Percentiles rank a stretch among this genome's conserved stretches.
These are phyloP conservation scores for Suhomyces anneliseae DNA, from an alignment of 1,139 yeast species.

Conservation along the genomic window DNA sequence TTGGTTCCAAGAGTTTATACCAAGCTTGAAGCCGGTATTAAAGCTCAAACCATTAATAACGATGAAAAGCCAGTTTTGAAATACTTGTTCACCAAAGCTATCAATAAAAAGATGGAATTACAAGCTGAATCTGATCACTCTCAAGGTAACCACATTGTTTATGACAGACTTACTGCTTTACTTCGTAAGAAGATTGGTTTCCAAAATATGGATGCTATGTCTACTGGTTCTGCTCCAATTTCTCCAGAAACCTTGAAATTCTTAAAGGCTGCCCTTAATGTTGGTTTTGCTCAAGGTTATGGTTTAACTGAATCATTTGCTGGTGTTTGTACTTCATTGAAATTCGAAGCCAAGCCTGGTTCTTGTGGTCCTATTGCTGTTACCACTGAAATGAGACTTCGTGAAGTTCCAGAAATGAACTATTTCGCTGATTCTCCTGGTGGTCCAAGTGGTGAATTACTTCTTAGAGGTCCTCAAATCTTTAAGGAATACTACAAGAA, in stretches of 20 bases:
- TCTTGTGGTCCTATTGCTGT: conserved; percentile 40
- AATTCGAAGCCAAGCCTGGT: conserved; percentile 39
- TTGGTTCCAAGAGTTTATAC: conserved; percentile 26
- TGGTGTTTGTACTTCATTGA: conserved; percentile 34
- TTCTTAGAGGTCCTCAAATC: conserved; percentile 42
- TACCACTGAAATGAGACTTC: conserved; percentile 36
- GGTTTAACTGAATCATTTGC: conserved; percentile 51
- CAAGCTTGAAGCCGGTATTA: conserved; percentile 25
- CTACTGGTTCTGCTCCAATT: conserved; percentile 48
- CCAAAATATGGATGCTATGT: conserved; percentile 25
- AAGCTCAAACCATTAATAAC: conserved; percentile 33
- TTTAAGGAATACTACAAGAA: conserved; percentile 39
- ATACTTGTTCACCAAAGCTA: conserved; percentile 29
- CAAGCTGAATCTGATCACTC: conserved; percentile 32
- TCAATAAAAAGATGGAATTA: conserved; percentile 31
- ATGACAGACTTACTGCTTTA: conserved; percentile 28
- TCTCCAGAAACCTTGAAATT: conserved; percentile 42
- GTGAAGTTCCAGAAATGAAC: conserved; percentile 42
- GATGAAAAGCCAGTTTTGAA: conserved; percentile 35
- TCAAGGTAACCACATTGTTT: conserved; percentile 29
- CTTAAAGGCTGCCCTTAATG: conserved; percentile 38
- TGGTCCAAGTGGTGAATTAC: conserved; percentile 45
- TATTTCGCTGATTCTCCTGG: conserved; percentile 30
- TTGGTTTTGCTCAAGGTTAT: conserved; percentile 45
- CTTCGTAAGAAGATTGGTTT: conserved; percentile 40